These are phyloP conservation scores for Medicago truncatula DNA, from an alignment of 306 rosid genomes.

Conservation along the genomic window MtrunA17r5.0-ANR NC_053044.1:49376001-49376500, in stretches of 20 bases:
- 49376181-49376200: constrained; percentile 72
- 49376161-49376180: constrained; percentile 44
- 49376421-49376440: not conserved
- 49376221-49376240: constrained; percentile 62
- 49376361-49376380: constrained; percentile 14
- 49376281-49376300: constrained; percentile 43
- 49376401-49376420: not conserved
- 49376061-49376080: constrained; percentile 71
- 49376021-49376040: constrained; percentile 95
- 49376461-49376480: not conserved
- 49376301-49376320: constrained; percentile 28
- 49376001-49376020: constrained; percentile 96
- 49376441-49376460: not conserved
- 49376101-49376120: constrained; percentile 20
- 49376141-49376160: constrained; percentile 37
- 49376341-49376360: constrained; percentile 25
- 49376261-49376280: constrained; percentile 79
- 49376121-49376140: constrained; percentile 44
- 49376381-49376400: constrained; percentile 8
- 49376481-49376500: not conserved
- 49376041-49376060: constrained; percentile 91
- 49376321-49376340: constrained; percentile 22
- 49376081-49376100: constrained; percentile 63
- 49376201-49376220: constrained; percentile 64
- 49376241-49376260: constrained; percentile 93